Evolutionary conservation across 768 basidiomycete genomes (phyloP).

Genomic region (Boletus rufocinnamomeus): DNA sequence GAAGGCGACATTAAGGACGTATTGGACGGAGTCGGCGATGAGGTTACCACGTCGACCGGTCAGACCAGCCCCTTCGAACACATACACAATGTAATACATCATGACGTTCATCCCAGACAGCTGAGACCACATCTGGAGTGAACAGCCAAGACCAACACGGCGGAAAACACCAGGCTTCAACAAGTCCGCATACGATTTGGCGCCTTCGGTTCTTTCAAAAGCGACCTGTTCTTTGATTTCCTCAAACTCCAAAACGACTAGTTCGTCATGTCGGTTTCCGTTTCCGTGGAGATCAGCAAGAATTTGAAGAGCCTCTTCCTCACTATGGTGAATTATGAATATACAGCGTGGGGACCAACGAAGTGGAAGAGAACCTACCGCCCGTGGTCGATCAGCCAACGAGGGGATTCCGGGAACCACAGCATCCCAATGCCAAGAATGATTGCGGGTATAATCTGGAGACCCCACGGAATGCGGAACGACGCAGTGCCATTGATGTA

Average conservation of each 20-base stretch:
- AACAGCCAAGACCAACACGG: conserved; percentile 67
- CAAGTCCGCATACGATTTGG: conserved; percentile 69
- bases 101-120: conserved; percentile 79
- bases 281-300: conserved; percentile 71
- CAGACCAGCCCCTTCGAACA: conserved; percentile 78
- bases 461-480: conserved; percentile 79
- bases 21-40: conserved; percentile 71
- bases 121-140: conserved; percentile 83
- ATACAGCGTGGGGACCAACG: neutral
- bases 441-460: conserved; percentile 79
- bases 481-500: conserved; percentile 65
- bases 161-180: conserved; percentile 66
- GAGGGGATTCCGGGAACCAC: conserved; percentile 68
- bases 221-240: conserved; percentile 60
- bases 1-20: conserved; percentile 43
- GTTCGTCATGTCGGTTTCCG: conserved; percentile 56
- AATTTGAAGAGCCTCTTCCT: conserved; percentile 65
- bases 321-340: conserved; percentile 18
- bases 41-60: conserved; percentile 72
- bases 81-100: conserved; percentile 66
- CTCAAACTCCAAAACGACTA: conserved; percentile 69
- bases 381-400: conserved; percentile 68
- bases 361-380: conserved; percentile 35
- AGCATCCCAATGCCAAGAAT: conserved; percentile 68
- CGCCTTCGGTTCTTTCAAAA: conserved; percentile 68